Percentiles rank a stretch among this genome's conserved stretches.
Conservation (phyloP, 176 grass and related monocot species). For the Bolboschoenus planiculmis region DNA sequence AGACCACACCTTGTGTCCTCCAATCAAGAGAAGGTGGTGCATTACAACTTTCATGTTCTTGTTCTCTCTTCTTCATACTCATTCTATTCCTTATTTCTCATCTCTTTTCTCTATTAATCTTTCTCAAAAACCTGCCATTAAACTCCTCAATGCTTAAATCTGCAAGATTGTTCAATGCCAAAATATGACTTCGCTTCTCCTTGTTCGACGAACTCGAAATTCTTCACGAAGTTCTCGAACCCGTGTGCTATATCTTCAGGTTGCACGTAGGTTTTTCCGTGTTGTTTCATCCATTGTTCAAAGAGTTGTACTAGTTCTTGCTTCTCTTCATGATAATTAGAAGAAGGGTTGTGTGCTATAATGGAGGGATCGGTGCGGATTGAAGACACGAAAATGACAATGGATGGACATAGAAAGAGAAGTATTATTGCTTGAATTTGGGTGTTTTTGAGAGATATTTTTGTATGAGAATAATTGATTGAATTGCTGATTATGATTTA, state of each 20-base stretch:
- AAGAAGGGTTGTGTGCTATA: background rate
- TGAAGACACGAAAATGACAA: background rate
- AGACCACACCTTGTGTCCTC: slow-evolving; percentile 24
- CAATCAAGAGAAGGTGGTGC: slow-evolving; percentile 30
- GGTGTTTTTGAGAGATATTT: background rate
- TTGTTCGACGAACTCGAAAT: slow-evolving; percentile 17
- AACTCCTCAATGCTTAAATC: slow-evolving; percentile 43
- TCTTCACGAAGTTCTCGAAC: slow-evolving; percentile 31
- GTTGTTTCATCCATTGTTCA: slow-evolving; percentile 22
- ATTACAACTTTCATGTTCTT: slow-evolving; percentile 7
- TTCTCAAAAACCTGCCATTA: slow-evolving; percentile 19
- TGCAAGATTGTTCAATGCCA: slow-evolving; percentile 38
- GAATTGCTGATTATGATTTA: background rate
- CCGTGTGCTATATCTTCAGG: slow-evolving; percentile 20
- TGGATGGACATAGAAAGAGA: slow-evolving; percentile 6
- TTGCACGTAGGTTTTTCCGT: slow-evolving; percentile 22
- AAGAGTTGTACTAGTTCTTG: slow-evolving; percentile 11
- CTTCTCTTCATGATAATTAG: background rate
- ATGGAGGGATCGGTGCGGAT: slow-evolving; percentile 14
- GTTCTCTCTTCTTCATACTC: background rate
- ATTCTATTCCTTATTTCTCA: background rate
- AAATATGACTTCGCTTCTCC: background rate
- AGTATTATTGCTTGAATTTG: background rate
- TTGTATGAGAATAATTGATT: background rate
- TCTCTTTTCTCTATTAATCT: background rate